These are phyloP conservation scores for Colletotrichum scovillei DNA, from an alignment of 2,329 filamentous ascomycete species.

Conservation along the genomic window DNA sequence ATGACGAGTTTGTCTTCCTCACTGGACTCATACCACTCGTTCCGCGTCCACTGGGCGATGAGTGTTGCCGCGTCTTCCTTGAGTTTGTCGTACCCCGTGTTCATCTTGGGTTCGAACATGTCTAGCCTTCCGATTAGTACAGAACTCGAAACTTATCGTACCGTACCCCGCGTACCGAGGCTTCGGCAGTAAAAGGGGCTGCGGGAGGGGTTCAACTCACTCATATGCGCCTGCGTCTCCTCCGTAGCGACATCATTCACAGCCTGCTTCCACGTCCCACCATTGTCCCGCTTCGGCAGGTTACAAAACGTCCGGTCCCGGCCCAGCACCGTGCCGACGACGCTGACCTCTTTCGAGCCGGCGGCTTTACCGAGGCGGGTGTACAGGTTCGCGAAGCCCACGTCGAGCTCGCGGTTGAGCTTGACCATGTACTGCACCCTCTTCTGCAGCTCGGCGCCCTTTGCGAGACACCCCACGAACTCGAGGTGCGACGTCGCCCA, in stretches of 20 bases:
- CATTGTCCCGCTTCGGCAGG: slow-evolving; percentile 67
- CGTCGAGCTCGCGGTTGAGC: slow-evolving; percentile 71
- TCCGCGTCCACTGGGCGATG: slow-evolving; percentile 73
- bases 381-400: slow-evolving; percentile 90
- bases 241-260: slow-evolving; percentile 84
- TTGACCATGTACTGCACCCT: slow-evolving; percentile 77
- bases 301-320: slow-evolving; percentile 90
- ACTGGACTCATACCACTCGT: slow-evolving; percentile 74
- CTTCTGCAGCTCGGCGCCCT: slow-evolving; percentile 83
- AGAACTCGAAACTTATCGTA: no score
- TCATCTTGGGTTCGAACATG: slow-evolving; percentile 80
- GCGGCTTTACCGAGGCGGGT: slow-evolving; percentile 82
- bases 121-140: no score
- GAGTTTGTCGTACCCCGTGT: slow-evolving; percentile 78
- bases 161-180: no score
- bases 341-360: slow-evolving; percentile 60
- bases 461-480: slow-evolving; percentile 90
- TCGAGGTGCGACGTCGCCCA: slow-evolving; percentile 94
- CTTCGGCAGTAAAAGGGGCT: no score
- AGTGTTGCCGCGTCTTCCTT: slow-evolving; percentile 73
- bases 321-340: slow-evolving; percentile 71
- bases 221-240: slow-evolving; percentile 84
- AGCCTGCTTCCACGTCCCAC: slow-evolving; percentile 73
- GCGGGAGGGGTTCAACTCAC: no score
- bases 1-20: slow-evolving; percentile 45